Evolutionary conservation across 164 flowering plant genomes (phyloP), one percentile per base, ranked within the genome.

Genomic region (Akebia trifoliata): DNA sequence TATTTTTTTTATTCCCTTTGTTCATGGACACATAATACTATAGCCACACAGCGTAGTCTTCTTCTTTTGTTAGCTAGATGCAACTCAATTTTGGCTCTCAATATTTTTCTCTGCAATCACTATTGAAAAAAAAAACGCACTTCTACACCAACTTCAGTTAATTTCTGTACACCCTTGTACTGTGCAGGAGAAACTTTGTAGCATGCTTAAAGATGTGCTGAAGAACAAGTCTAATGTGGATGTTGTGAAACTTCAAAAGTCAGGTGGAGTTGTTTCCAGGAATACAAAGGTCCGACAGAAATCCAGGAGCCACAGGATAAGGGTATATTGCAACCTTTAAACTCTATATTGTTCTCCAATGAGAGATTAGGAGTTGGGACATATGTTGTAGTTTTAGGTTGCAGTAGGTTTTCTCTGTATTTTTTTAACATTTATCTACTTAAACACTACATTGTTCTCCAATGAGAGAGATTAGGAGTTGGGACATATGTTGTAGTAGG

Each of bases 241-340:
- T 76, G 91, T 90, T 50, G 99, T 93, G 59, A 93, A 90, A 70
- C 99, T 90, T 71, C 99, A 93, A 59, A 87, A 74, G 68, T 93
- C 97, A 31, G 99, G 99, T 56, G 97, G 97, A 49, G 96, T 90
- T 54, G 99, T 87, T 6, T 81, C 94, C 44, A 76, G 99, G 68
- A 86, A 77, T 64, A 64, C 79, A 34, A 85, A 84, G 68, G 67
- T 74, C 47, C 88, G 97, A 40, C 88, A 85, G 58, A 85, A 76
- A 72, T 40, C 87, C 62, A 80, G 97, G 63, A 75, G 79, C 67
- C 64, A 54, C 64, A 81, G 82, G 72, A 90, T 90, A 74, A 79
- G 87, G 91, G 97, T 92, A 80, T 64, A 34, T 25, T 17, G 7
- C 56, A 17, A 53, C 21, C 28, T 57, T 42, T 21, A 2, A 30